Base-by-base conservation (phyloP, 2,329 filamentous ascomycete species). In the Didymosphaeria variabile region DNA sequence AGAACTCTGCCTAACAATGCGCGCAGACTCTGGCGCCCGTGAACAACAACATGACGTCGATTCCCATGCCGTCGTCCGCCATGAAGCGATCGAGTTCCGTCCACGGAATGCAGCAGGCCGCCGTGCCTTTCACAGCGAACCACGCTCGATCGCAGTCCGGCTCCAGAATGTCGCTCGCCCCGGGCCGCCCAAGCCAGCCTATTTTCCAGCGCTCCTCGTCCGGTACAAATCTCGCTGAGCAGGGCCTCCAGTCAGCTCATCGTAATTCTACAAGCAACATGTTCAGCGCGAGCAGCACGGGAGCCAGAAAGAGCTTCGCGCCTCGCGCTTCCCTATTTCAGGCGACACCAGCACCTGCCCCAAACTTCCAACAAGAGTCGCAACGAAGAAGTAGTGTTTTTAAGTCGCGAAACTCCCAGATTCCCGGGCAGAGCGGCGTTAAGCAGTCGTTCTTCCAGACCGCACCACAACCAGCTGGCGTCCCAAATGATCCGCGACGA, bases 381-480 rank as follows among this genome's bases (percentile, higher is more conserved):
- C 85, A 88, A 67, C 79, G 88, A 57, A 79, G 95, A 66, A 98
- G 94, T 81, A 98, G 94, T 75, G 90, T 84, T 3, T 84, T 84
- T 74, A 76, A 75, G 59, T 77, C 80, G 59, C 79, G 82, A 23
- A 78, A 80, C 12, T 97, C 67, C 88, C 93, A 80, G 87, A 88
- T 69, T 73, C 83, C 88, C 47, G 91, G 88, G 2, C 86, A 88
- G n/a, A 85, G 88, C 68, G 87, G 84, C 40, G 77, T 84, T 54
- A 92, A 95, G 70, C 94, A 97, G 78, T 97, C 93, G 64, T 98
- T 99, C 83, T 99, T 99, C 79, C 91, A 94, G 69, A 92, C 94
- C 64, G 92, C 89, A 23, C 92, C 93, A 3, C 88, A 90, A 60
- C 87, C 91, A 4, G 93, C 93, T 1, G 92, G 92, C 60, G 90